These are phyloP conservation scores for Leishmania mexicana DNA, from an alignment of 208 protist species.

Conservation along the genomic window DNA sequence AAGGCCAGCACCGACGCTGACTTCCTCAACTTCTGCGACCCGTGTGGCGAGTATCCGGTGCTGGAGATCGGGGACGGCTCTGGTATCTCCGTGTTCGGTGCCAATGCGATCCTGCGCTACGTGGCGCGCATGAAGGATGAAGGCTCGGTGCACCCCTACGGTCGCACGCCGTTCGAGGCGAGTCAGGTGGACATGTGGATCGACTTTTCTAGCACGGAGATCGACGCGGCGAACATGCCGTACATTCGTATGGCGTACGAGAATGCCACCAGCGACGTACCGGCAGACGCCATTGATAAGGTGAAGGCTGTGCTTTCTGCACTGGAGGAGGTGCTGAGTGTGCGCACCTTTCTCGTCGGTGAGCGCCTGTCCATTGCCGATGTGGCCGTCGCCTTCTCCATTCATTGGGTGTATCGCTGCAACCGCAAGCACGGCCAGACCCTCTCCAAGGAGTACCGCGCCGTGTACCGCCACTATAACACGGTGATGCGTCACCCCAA, in stretches of 20 bases:
- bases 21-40: slow-evolving; percentile 65
- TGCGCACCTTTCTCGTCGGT: slow-evolving; percentile 84
- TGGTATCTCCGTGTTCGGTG: slow-evolving; percentile 73
- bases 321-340: slow-evolving; percentile 66
- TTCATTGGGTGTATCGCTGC: slow-evolving; percentile 68
- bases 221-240: slow-evolving; percentile 56
- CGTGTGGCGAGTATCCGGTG: slow-evolving; percentile 72
- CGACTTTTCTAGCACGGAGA: slow-evolving; percentile 76
- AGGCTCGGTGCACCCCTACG: slow-evolving; percentile 59
- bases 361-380: slow-evolving; percentile 84
- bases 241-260: slow-evolving; percentile 54
- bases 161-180: slow-evolving; percentile 73
- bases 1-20: slow-evolving; percentile 51
- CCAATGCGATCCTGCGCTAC: slow-evolving; percentile 82
- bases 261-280: slow-evolving; percentile 25
- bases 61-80: slow-evolving; percentile 59
- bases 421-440: slow-evolving; percentile 57
- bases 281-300: slow-evolving; percentile 32
- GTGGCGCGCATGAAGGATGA: slow-evolving; percentile 58
- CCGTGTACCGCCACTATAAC: slow-evolving; percentile 80
- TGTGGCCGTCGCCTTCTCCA: slow-evolving; percentile 70
- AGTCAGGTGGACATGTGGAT: slow-evolving; percentile 88
- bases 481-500: slow-evolving; percentile 77
- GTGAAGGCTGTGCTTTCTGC: slow-evolving; percentile 52
- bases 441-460: slow-evolving; percentile 60